phyloP scores from a whole-genome alignment of 768 basidiomycete species.

The Psilocybe sp. region DNA sequence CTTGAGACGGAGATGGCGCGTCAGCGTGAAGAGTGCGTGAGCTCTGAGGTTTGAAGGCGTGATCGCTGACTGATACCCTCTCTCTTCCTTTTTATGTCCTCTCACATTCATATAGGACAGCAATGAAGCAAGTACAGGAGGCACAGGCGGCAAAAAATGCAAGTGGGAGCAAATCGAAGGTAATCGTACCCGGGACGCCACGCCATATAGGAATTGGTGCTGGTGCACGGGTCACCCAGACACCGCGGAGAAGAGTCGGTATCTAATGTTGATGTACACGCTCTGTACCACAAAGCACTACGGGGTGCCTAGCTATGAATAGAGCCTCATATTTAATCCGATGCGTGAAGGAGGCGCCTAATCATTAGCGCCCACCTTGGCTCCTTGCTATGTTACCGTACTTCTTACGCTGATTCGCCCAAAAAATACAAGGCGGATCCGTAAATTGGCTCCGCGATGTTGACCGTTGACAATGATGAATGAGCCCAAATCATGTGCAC shows the following conservation, averaged over 20 bases:
- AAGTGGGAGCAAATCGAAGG: slow-evolving; percentile 52
- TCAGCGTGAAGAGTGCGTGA: slow-evolving; percentile 70
- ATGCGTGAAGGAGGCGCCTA: too few species aligned
- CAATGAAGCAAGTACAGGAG: slow-evolving; percentile 62
- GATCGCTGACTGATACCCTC: background rate
- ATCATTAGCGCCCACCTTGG: too few species aligned
- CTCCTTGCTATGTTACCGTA: too few species aligned
- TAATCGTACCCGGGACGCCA: slow-evolving; percentile 81
- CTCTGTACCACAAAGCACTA: too few species aligned
- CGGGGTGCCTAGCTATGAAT: too few species aligned
- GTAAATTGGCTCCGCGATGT: too few species aligned
- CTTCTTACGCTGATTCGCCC: too few species aligned
- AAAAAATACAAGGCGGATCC: too few species aligned
- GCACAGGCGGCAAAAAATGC: slow-evolving; percentile 53
- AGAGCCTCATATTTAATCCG: too few species aligned
- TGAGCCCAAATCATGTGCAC: too few species aligned
- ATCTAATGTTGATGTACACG: slow-evolving; percentile 39
- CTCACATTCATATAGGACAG: slow-evolving; percentile 39
- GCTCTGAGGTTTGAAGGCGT: slow-evolving; percentile 2
- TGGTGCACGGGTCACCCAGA: slow-evolving; percentile 63
- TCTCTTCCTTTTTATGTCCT: slow-evolving; percentile 2
- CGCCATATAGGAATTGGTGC: slow-evolving; percentile 67
- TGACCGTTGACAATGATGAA: too few species aligned
- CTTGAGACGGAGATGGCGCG: slow-evolving; percentile 89
- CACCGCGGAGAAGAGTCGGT: slow-evolving; percentile 71